Conservation (phyloP, 208 protist species). For the Jaenimonas drosophilae region DNA sequence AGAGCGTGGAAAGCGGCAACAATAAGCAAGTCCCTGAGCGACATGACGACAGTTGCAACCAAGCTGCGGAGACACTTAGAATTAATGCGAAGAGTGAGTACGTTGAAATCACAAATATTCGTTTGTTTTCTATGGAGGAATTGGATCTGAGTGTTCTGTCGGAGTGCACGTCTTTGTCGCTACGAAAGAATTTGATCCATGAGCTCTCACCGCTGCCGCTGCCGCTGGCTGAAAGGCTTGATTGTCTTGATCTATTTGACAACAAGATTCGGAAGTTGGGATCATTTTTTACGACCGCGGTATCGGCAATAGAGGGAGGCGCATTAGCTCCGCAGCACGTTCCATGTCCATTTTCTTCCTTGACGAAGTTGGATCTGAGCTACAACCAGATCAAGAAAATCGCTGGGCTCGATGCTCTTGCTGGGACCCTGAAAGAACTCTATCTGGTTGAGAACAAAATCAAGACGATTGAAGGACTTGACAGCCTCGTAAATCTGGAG, state of each 20-base stretch:
- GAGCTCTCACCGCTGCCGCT: constrained; percentile 63
- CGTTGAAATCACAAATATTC: constrained; percentile 79
- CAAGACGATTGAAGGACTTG: constrained; percentile 76
- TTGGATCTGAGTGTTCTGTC: constrained; percentile 52
- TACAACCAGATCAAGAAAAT: constrained; percentile 88
- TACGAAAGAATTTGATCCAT: constrained; percentile 89
- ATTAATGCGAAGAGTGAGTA: constrained; percentile 38
- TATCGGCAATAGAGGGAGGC: neutral
- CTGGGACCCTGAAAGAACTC: constrained; percentile 66
- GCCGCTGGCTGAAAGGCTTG: constrained; percentile 41
- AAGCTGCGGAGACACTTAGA: constrained; percentile 24
- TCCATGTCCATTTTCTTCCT: constrained; percentile 24
- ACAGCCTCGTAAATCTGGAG: constrained; percentile 66
- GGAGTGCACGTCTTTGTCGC: constrained; percentile 46
- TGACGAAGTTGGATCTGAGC: constrained; percentile 81
- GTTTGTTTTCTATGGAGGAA: constrained; percentile 81
- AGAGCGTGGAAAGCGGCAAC: constrained; percentile 15
- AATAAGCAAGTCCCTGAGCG: neutral
- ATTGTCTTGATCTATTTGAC: constrained; percentile 86
- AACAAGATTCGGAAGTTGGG: constrained; percentile 84
- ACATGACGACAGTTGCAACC: constrained; percentile 1
- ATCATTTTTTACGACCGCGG: constrained; percentile 46
- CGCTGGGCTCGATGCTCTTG: constrained; percentile 51
- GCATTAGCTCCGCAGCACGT: constrained; percentile 14
- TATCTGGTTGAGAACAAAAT: constrained; percentile 91